Evolutionary conservation across 306 rosid genomes (phyloP).

Genomic region (Nissolia schottii): DNA sequence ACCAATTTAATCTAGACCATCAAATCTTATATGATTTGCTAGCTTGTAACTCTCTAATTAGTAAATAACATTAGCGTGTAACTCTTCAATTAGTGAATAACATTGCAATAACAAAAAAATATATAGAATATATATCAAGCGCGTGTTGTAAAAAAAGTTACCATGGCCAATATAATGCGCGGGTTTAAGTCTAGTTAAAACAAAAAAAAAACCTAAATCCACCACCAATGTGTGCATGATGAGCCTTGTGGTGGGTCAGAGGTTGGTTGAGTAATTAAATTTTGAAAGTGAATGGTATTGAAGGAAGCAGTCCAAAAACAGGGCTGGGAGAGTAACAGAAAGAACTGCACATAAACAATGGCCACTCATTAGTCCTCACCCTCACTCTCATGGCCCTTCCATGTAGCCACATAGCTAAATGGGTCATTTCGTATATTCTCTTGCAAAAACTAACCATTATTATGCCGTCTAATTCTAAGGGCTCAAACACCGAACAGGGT

Average conservation of each 20-base stretch:
- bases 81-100: too few relatives aligned
- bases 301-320: constrained; percentile 12
- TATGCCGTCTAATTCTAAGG: neutral
- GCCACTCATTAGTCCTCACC: neutral
- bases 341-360: neutral
- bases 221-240: constrained; percentile 27
- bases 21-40: too few relatives aligned
- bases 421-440: too few relatives aligned
- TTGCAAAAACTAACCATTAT: neutral
- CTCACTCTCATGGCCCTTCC: neutral
- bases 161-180: too few relatives aligned
- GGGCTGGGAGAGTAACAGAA: neutral
- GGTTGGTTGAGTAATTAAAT: constrained; percentile 37
- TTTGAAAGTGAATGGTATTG: constrained; percentile 28
- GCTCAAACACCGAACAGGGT: too few relatives aligned
- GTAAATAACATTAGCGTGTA: too few relatives aligned
- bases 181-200: too few relatives aligned
- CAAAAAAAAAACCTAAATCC: constrained; percentile 18
- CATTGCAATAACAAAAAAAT: too few relatives aligned
- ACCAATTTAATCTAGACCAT: too few relatives aligned
- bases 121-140: too few relatives aligned
- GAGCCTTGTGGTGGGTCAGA: constrained; percentile 32
- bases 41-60: too few relatives aligned
- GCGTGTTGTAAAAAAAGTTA: too few relatives aligned
- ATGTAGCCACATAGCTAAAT: neutral